These are phyloP conservation scores for Lunularia cruciata DNA, from an alignment of 225 moss, liverwort and hornwort genomes.

Conservation along the genomic window DNA sequence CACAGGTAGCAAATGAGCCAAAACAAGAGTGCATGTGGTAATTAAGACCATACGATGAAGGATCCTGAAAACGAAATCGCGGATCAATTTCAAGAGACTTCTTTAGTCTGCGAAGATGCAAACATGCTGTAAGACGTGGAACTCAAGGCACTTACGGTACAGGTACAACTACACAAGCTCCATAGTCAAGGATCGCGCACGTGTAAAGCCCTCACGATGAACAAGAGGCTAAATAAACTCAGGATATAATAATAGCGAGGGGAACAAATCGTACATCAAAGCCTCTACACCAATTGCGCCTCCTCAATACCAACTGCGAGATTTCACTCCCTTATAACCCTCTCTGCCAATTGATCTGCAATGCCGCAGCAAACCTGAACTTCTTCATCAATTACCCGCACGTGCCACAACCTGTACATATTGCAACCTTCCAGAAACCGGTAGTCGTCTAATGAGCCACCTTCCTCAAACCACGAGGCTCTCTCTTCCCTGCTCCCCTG, in stretches of 20 bases:
- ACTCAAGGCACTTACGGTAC: neutral
- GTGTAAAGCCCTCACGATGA: neutral
- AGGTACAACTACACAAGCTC: neutral
- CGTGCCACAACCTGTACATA: constrained; percentile 12
- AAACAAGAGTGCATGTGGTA: too few relatives aligned
- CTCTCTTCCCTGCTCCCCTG: neutral
- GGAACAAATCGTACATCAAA: neutral
- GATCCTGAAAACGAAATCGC: too few relatives aligned
- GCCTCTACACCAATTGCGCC: neutral
- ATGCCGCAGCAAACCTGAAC: constrained; percentile 1
- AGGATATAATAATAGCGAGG: neutral
- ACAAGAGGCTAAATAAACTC: neutral
- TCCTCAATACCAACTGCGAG: neutral
- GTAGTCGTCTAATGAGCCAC: neutral
- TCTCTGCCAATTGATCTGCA: constrained; percentile 12
- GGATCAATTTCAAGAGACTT: neutral
- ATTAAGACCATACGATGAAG: too few relatives aligned
- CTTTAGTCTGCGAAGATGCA: neutral
- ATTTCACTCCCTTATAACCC: neutral
- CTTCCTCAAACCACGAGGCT: neutral
- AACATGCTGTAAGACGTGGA: too few relatives aligned
- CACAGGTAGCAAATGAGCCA: too few relatives aligned
- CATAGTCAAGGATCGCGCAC: neutral
- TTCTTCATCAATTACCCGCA: constrained; percentile 16
- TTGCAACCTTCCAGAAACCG: neutral